Evolutionary conservation across 2,329 filamentous ascomycete species (phyloP), one percentile per base, ranked within the genome.

Genomic region (Fragosphaeria purpurea): DNA sequence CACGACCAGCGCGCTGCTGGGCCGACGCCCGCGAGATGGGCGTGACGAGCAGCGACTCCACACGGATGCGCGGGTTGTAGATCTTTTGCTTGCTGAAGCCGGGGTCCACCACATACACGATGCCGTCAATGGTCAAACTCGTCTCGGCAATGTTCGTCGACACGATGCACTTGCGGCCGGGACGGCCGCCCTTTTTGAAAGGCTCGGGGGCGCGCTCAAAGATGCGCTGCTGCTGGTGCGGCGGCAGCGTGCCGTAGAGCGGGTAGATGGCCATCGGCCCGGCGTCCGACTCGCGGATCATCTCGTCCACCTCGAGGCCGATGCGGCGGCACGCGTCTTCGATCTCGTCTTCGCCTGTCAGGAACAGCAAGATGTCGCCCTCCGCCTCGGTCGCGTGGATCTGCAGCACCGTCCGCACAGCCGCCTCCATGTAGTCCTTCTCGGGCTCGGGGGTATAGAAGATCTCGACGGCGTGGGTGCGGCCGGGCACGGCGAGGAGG

Each of bases 51-150:
- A 98, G 77, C 1, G 93, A 97, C 70, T 98, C 93, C 57, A 98
- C 90, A 67, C 93, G 83, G 60, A 95, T 94, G 54, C 93, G 83
- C 30, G 93, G 91, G 67, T 98, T 97, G 75, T 97, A 98, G 56
- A 97, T 93, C 70, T 97, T 98, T 63, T 98, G 93, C 73, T 98
- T 98, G 72, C 89, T 95, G 73, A 98, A 98, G 38, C 93, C 93
- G 2, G 93, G 91, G 62, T 98, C 93, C n/a, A 98, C 91, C 37
- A 98, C 93, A 63, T 96, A 98, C 38, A 98, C 93, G 56, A 98
- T 98, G 65, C 93, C 93, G 63, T 98, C 93, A 54, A 98, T 98
- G 44, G 93, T 98, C 68, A 98, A 80, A 62, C 85, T 91, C 0
- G 93, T 98, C 72, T 98, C 93, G 43, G 93, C 93, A 67, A 98